Percentiles rank a stretch among this genome's conserved stretches.
Evolutionary conservation across 495 filamentous ascomycete genomes (phyloP).

Genomic region (Gamarada debralockiae): DNA sequence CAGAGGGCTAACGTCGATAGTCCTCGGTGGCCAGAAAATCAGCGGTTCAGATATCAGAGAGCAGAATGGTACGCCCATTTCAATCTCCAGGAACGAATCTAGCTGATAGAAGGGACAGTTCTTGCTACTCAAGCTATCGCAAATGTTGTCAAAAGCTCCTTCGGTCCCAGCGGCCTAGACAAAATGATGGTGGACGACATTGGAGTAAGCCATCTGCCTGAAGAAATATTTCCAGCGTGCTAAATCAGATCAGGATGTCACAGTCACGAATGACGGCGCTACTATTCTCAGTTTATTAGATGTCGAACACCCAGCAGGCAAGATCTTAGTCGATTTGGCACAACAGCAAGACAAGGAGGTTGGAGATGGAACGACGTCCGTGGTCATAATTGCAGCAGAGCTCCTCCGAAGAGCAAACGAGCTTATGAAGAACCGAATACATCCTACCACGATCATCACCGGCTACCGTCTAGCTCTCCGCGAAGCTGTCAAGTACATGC

Average conservation of each 20-base stretch:
- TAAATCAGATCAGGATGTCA: constrained; percentile 72
- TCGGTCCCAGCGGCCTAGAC: constrained; percentile 93
- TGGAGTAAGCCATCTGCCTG: constrained; percentile 55
- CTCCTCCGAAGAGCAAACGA: constrained; percentile 93
- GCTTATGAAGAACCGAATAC: constrained; percentile 98
- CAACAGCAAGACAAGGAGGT: constrained; percentile 99
- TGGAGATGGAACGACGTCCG: constrained; percentile 96
- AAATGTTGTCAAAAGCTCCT: constrained; percentile 98
- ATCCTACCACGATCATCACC: constrained; percentile 98
- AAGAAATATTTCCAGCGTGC: constrained; percentile 16
- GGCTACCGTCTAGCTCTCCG: constrained; percentile 93
- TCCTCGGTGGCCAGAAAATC: constrained; percentile 92
- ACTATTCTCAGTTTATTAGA: constrained; percentile 94
- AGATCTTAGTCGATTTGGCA: constrained; percentile 95
- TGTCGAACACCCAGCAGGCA: constrained; percentile 96
- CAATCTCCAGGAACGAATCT: background rate
- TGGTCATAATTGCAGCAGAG: constrained; percentile 95
- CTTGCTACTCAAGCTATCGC: constrained; percentile 94
- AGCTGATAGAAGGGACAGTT: constrained; percentile 51
- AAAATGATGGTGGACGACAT: constrained; percentile 99
- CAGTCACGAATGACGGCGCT: constrained; percentile 97
- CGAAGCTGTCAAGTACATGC: constrained; percentile 98
- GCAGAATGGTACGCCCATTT: constrained; percentile 70
- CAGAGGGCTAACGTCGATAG: constrained; percentile 35
- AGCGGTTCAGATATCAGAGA: constrained; percentile 92